Evolutionary conservation across 257 asterid species (phyloP).

Genomic region (Parsonsia alboflavescens): DNA sequence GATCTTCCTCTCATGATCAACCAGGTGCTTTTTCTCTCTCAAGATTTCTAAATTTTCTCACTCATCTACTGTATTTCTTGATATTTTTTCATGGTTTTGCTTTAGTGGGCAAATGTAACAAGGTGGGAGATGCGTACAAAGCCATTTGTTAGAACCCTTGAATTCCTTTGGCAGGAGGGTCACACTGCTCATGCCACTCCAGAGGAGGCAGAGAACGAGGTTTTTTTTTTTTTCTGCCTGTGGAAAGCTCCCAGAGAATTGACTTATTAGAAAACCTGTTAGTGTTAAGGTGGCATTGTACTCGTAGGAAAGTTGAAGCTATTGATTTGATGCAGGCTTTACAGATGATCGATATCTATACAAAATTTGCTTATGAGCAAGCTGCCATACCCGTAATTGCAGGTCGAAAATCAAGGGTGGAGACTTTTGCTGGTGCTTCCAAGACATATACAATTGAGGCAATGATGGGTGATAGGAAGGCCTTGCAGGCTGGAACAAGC

Average conservation of each 20-base stretch:
- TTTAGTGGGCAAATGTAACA: conserved; percentile 97
- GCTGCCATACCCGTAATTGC: conserved; percentile 98
- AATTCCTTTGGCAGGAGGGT: conserved; percentile 99
- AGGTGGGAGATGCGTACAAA: conserved; percentile 99
- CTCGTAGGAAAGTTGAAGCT: conserved; percentile 30
- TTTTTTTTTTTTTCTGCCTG: conserved; percentile 19
- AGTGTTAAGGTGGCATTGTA: conserved; percentile 9
- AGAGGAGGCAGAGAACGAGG: conserved; percentile 98
- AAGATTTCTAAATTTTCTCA: conserved; percentile 11
- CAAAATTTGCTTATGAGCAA: conserved; percentile 86
- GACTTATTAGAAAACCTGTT: neutral
- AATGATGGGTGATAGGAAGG: conserved; percentile 99
- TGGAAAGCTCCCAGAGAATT: neutral
- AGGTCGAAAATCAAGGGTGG: conserved; percentile 90
- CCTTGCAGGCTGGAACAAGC: conserved; percentile 98
- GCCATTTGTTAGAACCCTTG: conserved; percentile 91
- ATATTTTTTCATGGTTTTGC: conserved; percentile 10
- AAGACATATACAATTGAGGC: conserved; percentile 97
- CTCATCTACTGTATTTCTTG: conserved; percentile 5
- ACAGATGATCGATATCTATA: conserved; percentile 93
- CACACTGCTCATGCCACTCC: conserved; percentile 95
- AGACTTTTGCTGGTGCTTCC: conserved; percentile 96
- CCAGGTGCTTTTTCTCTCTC: conserved; percentile 49
- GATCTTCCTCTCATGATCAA: conserved; percentile 99
- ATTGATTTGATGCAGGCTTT: conserved; percentile 63